phyloP scores from a whole-genome alignment of 2,329 filamentous ascomycete genomes.

The Ilyonectria mors-panacis region DNA sequence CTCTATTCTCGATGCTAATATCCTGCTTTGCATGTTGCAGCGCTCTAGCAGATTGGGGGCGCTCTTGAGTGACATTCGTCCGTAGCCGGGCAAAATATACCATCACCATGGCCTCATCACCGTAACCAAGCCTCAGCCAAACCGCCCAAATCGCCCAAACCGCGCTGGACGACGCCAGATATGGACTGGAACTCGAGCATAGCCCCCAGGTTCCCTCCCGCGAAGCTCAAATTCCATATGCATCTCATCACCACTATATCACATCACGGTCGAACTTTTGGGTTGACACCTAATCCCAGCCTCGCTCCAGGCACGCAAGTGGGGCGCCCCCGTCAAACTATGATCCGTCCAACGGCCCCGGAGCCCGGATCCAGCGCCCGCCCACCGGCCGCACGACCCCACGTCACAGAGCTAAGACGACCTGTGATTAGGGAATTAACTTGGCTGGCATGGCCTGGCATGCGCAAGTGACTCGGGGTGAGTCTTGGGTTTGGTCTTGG shows the following conservation, averaged over 20 bases:
- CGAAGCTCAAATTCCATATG: neutral
- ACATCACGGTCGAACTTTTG: neutral
- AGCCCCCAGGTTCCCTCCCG: neutral
- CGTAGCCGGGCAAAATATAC: neutral
- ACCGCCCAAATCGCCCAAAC: neutral
- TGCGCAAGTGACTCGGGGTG: neutral
- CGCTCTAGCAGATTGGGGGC: neutral
- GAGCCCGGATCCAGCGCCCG: constrained; percentile 9
- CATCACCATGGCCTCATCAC: neutral
- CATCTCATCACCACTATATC: neutral
- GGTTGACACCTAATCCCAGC: constrained; percentile 1
- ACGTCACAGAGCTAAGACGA: constrained; percentile 1
- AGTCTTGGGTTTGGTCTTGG: neutral
- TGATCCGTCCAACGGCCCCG: neutral
- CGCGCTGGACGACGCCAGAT: neutral
- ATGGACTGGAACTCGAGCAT: neutral
- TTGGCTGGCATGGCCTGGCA: neutral
- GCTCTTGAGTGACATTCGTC: neutral
- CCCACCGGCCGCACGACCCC: constrained; percentile 9
- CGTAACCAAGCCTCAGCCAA: neutral
- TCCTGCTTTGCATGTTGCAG: neutral
- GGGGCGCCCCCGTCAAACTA: constrained; percentile 2
- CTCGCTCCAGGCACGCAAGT: constrained; percentile 24
- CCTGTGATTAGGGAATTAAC: neutral
- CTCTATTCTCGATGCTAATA: neutral